Conservation (phyloP, 2,329 filamentous ascomycete genomes). For the Myrmaecium sp. region DNA sequence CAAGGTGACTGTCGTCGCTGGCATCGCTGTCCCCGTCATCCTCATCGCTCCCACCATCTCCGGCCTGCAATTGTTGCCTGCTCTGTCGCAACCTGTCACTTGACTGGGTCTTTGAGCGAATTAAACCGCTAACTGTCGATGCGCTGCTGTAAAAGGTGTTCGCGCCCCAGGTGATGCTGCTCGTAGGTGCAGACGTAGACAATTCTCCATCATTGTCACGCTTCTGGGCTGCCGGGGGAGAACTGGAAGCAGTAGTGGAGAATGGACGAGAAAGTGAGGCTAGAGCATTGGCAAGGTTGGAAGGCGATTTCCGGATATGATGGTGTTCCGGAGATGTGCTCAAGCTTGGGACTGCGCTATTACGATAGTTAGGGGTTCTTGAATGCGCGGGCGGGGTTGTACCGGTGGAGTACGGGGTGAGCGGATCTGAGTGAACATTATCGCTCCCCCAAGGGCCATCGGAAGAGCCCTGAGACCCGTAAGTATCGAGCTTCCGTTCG, state of each 20-base stretch:
- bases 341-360: conserved; percentile 22
- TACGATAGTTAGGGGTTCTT: conserved; percentile 20
- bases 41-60: conserved; percentile 16
- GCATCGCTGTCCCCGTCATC: conserved; percentile 12
- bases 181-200: conserved; percentile 24
- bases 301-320: conserved; percentile 17
- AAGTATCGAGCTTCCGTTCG: conserved; percentile 18
- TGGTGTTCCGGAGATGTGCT: conserved; percentile 25
- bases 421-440: conserved; percentile 23
- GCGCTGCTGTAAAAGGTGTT: conserved; percentile 23
- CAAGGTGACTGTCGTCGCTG: conserved; percentile 7
- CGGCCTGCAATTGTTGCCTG: too few species aligned
- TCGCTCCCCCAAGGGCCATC: conserved; percentile 32
- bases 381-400: conserved; percentile 33
- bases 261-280: conserved; percentile 24
- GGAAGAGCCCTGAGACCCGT: conserved; percentile 33
- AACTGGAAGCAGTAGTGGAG: conserved; percentile 19
- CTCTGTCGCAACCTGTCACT: too few species aligned
- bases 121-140: too few species aligned
- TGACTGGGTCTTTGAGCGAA: too few species aligned
- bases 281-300: conserved; percentile 23
- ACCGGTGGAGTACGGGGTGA: conserved; percentile 35
- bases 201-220: conserved; percentile 19
- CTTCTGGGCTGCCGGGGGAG: conserved; percentile 18
- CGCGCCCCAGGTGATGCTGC: conserved; percentile 30